phyloP scores from a whole-genome alignment of 164 flowering plant genomes.

The Platanus orientalis region DNA sequence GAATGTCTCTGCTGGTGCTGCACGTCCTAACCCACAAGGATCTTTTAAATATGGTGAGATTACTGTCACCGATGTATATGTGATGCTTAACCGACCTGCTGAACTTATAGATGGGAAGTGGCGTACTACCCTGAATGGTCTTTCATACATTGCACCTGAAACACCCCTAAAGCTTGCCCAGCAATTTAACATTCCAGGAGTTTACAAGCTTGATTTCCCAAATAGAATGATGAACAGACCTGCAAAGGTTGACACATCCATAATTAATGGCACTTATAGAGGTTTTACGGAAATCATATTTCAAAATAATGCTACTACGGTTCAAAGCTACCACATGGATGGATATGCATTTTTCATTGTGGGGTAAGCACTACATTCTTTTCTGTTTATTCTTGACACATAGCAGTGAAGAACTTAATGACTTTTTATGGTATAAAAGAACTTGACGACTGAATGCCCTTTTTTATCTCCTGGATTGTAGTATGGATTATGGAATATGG shows the following conservation, averaged over 20 bases:
- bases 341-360: conserved; percentile 97
- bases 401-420: background rate
- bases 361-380: conserved; percentile 53
- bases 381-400: background rate
- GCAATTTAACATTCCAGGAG: conserved; percentile 67
- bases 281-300: conserved; percentile 88
- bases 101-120: conserved; percentile 74
- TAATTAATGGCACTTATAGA: conserved; percentile 79
- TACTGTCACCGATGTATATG: conserved; percentile 79
- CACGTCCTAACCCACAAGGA: conserved; percentile 98
- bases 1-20: conserved; percentile 95
- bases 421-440: too few relatives aligned
- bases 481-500: conserved; percentile 93
- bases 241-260: conserved; percentile 73
- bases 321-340: conserved; percentile 85
- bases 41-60: conserved; percentile 87
- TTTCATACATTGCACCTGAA: conserved; percentile 70
- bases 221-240: conserved; percentile 72
- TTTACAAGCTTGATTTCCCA: conserved; percentile 86
- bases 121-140: conserved; percentile 78
- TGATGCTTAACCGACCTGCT: conserved; percentile 62
- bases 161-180: conserved; percentile 87
- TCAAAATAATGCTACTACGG: conserved; percentile 71
- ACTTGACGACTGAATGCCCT: conserved; percentile 1
- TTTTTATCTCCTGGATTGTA: conserved; percentile 24